These are phyloP conservation scores for Psilocybe subaeruginosa DNA, from an alignment of 768 basidiomycete genomes.

Conservation along the genomic window DNA sequence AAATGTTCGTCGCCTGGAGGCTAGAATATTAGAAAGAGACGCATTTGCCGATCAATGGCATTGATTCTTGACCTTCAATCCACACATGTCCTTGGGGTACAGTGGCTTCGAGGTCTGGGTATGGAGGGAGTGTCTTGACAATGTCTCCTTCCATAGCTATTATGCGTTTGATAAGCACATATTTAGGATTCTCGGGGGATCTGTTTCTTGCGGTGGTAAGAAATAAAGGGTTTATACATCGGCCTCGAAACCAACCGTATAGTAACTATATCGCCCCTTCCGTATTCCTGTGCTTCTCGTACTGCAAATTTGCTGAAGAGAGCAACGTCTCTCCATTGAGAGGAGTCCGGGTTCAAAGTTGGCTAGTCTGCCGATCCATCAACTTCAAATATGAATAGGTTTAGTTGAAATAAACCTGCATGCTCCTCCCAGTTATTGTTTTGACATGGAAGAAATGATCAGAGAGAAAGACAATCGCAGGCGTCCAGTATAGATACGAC, in stretches of 20 bases:
- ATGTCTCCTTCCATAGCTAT: conserved; percentile 64
- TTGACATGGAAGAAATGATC: conserved; percentile 57
- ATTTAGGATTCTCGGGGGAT: conserved; percentile 58
- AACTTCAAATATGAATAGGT: conserved; percentile 7
- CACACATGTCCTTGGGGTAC: conserved; percentile 71
- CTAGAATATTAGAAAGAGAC: not conserved
- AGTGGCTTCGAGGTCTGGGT: conserved; percentile 52
- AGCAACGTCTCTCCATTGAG: conserved; percentile 60
- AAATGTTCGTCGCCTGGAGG: conserved; percentile 67
- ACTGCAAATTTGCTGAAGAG: conserved; percentile 60
- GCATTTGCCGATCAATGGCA: not conserved
- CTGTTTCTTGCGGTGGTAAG: conserved; percentile 32
- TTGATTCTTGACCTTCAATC: conserved; percentile 62
- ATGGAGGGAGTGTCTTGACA: conserved; percentile 71
- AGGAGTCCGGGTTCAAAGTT: conserved; percentile 75
- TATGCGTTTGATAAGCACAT: conserved; percentile 67
- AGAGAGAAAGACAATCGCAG: conserved; percentile 49
- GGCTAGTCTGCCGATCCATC: conserved; percentile 41
- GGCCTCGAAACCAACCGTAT: conserved; percentile 44
- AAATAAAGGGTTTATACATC: not conserved
- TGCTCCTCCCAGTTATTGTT: conserved; percentile 63
- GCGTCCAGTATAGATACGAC: conserved; percentile 59
- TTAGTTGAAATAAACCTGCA: conserved; percentile 58
- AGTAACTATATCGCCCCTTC: conserved; percentile 68
- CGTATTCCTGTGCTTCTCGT: conserved; percentile 35